Base-by-base conservation (phyloP, 331 rosid species). In the Erythrophleum ivorense region DNA sequence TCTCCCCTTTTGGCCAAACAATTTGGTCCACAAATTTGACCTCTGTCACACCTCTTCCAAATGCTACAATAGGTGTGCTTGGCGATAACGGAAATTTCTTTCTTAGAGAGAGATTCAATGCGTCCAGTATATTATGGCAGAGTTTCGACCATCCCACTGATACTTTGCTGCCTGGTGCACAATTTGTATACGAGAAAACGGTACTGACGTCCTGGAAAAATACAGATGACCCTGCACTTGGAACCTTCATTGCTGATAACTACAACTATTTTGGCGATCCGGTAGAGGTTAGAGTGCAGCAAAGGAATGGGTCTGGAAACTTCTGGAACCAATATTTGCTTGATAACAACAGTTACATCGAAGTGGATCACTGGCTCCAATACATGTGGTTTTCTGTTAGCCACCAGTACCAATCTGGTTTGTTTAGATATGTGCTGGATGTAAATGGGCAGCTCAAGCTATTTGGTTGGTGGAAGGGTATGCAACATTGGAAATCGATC, bases 61-160 rank as follows among this genome's bases (percentile, higher is more conserved):
- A 66, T 66, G 13, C 13, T 8, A 16, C 71, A 0, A 19, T 31
- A 6, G 83, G 78, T 19, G 18, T 46, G 50, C 81, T 84, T 68
- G 76, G 82, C 31, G 77, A 84, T 58, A 71, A 53, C 49, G 87
- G 86, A 4, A 78, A 87, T 49, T 74, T 84, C 34, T 70, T 84
- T 40, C 3, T 77, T 46, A 45, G 67, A 68, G 73, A 77, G 36
- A 78, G 18, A 40, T n/a, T 49, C 34, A 68, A 43, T 29, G 24
- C 41, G 1, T 33, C 78, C 18, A 5, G 4, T 5, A 43, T 68
- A 41, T 19, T 68, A 68, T 68, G 71, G 71, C 71, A 38, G 11
- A 66, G 50, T 16, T 38, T 38, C 1, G 50, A 66, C 7, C 0
- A 66, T 8, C 71, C 49, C 49, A 66, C 71, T 7, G 50, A 38